phyloP scores from a whole-genome alignment of 768 basidiomycete species.

The Boletus speciosus region DNA sequence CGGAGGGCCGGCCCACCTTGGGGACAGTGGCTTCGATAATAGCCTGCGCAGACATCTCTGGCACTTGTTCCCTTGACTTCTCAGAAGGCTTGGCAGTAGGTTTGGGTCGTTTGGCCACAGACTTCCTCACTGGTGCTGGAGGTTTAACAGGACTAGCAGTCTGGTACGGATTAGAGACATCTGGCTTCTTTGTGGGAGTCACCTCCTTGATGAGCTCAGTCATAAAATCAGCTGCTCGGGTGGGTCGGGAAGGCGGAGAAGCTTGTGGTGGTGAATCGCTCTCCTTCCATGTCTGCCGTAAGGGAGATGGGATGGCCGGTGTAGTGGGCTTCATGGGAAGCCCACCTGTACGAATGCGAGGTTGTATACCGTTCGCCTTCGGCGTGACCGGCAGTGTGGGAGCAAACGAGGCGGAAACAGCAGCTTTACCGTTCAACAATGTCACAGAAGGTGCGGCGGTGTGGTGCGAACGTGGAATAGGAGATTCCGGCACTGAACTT shows the following conservation, averaged over 20 bases:
- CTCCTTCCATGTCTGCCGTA: slow-evolving; percentile 68
- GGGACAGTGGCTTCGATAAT: slow-evolving; percentile 79
- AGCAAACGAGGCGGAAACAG: slow-evolving; percentile 22
- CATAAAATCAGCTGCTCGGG: slow-evolving; percentile 67
- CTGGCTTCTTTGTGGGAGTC: slow-evolving; percentile 60
- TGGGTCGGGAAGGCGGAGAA: slow-evolving; percentile 39
- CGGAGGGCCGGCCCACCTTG: slow-evolving; percentile 44
- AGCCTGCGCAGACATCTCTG: slow-evolving; percentile 51
- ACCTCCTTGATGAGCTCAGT: slow-evolving; percentile 68
- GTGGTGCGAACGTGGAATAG: slow-evolving; percentile 32
- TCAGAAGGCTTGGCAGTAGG: slow-evolving; percentile 33
- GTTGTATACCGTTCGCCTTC: slow-evolving; percentile 23
- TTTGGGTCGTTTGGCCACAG: slow-evolving; percentile 37
- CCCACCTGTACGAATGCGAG: slow-evolving; percentile 42
- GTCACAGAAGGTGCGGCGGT: slow-evolving; percentile 25
- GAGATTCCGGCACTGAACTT: slow-evolving; percentile 30
- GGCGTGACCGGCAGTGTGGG: slow-evolving; percentile 23
- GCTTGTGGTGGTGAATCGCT: slow-evolving; percentile 38
- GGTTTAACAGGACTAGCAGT: slow-evolving; percentile 61
- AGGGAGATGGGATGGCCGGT: slow-evolving; percentile 68
- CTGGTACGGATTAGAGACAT: slow-evolving; percentile 78
- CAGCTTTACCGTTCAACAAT: slow-evolving; percentile 24
- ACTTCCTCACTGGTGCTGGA: slow-evolving; percentile 43
- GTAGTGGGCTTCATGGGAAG: slow-evolving; percentile 48
- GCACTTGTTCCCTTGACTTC: slow-evolving; percentile 29